phyloP scores from a whole-genome alignment of 169 alveolate species.

The Eimeria acervulina region DNA sequence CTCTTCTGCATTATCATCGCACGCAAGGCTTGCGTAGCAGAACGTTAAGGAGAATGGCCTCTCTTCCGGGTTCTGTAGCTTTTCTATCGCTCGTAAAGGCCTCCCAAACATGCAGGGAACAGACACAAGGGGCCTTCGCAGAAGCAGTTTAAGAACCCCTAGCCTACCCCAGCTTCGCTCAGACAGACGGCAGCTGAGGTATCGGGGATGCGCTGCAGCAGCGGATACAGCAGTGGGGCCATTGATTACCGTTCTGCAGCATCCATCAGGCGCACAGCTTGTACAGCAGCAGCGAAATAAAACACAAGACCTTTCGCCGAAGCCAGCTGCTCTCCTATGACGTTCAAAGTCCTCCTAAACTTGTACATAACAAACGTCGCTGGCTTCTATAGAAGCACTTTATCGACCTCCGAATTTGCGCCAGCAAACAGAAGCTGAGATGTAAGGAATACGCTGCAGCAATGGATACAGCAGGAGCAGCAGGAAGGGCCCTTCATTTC shows the following conservation, averaged over 20 bases:
- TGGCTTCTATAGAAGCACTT: not conserved
- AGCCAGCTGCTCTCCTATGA: not conserved
- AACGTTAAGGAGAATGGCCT: not conserved
- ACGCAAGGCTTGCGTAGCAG: not conserved
- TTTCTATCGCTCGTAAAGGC: not conserved
- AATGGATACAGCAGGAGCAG: not conserved
- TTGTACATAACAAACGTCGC: slow-evolving; percentile 10
- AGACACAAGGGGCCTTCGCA: not conserved
- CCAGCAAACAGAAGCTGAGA: slow-evolving; percentile 46
- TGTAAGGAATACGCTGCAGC: slow-evolving; percentile 35
- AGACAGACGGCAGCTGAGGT: slow-evolving; percentile 36
- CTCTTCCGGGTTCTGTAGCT: not conserved
- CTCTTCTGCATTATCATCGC: not conserved
- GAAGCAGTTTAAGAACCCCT: not conserved
- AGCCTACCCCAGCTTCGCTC: not conserved
- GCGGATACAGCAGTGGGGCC: slow-evolving; percentile 46
- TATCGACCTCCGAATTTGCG: not conserved
- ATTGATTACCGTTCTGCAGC: slow-evolving; percentile 10
- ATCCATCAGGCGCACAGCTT: not conserved
- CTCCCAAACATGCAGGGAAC: not conserved
- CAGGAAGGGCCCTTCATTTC: slow-evolving; percentile 65
- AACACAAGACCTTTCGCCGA: not conserved
- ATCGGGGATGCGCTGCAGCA: slow-evolving; percentile 43
- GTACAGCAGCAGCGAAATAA: not conserved
- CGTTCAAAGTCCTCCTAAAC: not conserved